Percentiles rank a stretch among this genome's conserved stretches.
phyloP scores from a whole-genome alignment of 306 rosid genomes.

The Cicer judaicum region DNA sequence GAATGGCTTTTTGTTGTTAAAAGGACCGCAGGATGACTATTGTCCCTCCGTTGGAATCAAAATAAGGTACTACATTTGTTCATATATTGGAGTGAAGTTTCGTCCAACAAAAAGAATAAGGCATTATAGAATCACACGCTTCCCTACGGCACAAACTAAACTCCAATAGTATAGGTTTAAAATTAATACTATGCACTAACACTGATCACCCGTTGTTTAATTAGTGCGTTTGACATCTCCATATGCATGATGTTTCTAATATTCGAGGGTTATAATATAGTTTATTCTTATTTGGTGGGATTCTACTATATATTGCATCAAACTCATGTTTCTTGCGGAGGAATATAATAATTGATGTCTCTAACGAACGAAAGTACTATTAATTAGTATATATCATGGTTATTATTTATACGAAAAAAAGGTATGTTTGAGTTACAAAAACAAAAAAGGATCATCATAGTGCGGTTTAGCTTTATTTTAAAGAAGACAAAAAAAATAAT shows the following conservation, averaged over 20 bases:
- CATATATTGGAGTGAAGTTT: slow-evolving; percentile 22
- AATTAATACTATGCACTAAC: background rate
- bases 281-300: slow-evolving; percentile 39
- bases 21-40: too few relatives aligned
- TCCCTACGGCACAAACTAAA: slow-evolving; percentile 16
- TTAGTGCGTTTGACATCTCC: slow-evolving; percentile 28
- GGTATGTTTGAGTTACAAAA: too few relatives aligned
- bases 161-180: background rate
- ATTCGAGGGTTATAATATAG: slow-evolving; percentile 11
- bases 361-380: background rate
- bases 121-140: slow-evolving; percentile 45
- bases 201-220: slow-evolving; percentile 12
- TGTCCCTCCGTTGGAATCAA: too few relatives aligned
- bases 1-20: too few relatives aligned
- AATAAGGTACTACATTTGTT: too few relatives aligned
- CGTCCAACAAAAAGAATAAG: slow-evolving; percentile 1
- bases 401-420: background rate
- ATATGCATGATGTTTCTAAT: slow-evolving; percentile 14
- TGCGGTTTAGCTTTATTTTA: too few relatives aligned
- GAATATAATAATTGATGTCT: slow-evolving; percentile 33
- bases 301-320: slow-evolving; percentile 32
- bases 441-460: too few relatives aligned
- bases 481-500: too few relatives aligned
- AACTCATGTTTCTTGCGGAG: slow-evolving; percentile 42
- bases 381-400: too few relatives aligned